Conservation (phyloP, 139 green algal genomes). For the Tetraselmis striata region DNA sequence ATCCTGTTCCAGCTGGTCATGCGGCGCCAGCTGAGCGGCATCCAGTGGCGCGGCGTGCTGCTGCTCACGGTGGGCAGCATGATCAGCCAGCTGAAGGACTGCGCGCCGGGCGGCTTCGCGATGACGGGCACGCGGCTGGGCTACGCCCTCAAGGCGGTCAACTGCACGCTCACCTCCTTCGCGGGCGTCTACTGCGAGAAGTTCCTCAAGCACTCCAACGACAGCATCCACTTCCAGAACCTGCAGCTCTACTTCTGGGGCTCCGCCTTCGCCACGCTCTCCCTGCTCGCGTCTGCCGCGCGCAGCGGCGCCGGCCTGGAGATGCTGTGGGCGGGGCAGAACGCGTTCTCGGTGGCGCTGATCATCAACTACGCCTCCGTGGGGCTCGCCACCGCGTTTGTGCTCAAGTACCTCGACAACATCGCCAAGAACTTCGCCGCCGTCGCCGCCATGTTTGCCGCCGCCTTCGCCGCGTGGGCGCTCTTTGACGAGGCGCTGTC, state of each 20-base stretch:
- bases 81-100: not conserved
- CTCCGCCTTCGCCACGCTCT: not conserved
- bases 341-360: not conserved
- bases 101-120: not conserved
- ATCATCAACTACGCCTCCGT: constrained; percentile 1
- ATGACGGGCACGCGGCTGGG: not conserved
- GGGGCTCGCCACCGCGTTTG: constrained; percentile 3
- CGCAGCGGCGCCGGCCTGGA: not conserved
- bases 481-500: not conserved
- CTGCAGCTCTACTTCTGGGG: not conserved
- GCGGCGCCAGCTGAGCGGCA: not conserved
- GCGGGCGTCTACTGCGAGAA: constrained; percentile 4
- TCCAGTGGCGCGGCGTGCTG: not conserved
- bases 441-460: not conserved
- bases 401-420: constrained; percentile 3
- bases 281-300: not conserved
- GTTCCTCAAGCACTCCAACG: not conserved
- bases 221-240: constrained; percentile 2
- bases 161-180: not conserved
- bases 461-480: not conserved
- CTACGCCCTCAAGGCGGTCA: not conserved
- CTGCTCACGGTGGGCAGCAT: not conserved
- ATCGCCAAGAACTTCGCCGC: constrained; percentile 1
- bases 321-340: not conserved
- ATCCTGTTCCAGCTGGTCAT: not conserved